Evolutionary conservation across 192 early-diverging fungal genomes (phyloP), one percentile per base, ranked within the genome.

Genomic region (Coemansia sp.): DNA sequence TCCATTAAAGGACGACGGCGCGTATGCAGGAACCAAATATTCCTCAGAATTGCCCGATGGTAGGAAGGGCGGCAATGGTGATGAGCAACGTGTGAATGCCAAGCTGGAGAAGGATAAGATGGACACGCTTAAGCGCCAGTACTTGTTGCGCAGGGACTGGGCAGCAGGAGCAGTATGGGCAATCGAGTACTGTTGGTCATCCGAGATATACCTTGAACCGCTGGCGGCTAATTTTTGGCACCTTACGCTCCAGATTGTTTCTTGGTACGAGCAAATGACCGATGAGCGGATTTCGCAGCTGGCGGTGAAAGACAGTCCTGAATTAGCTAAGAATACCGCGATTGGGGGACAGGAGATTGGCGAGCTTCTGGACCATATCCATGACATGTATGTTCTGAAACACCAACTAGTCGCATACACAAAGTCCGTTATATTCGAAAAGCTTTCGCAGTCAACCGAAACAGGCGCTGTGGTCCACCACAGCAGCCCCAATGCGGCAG

Each of bases 201-300:
- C 67, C 1, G 47, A 64, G 26, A 68, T 82, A 32, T 76, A 70
- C 57, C 51, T 82, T 40, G 57, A 61, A 58, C 67, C 74, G 1
- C 57, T 82, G 37, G 74, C 64, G 12, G n/a, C 64, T 10, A 63
- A 41, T 32, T 76, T 73, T 47, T 82, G 79, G 79, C 79, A 82
- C 22, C 71, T 77, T 49, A 68, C 74, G 11, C 39, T 82, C 3
- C 79, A 82, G 65, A 51, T 82, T 6, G 36, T 73, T 37, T 22
- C 63, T 22, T 73, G 74, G 71, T 67, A 73, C 45, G 41, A 57
- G 39, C 63, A 66, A 6, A 41, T 64, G 18, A 41, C 48, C 2
- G 61, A 55, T 39, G 62, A 63, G n/a, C n/a, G 19, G 8, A 37
- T 77, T 9, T 41, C 42, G 37, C 66, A 61, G 51, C 56, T 77